Evolutionary conservation across 2,329 filamentous ascomycete species (phyloP).

Genomic region (Colletotrichum sp.): DNA sequence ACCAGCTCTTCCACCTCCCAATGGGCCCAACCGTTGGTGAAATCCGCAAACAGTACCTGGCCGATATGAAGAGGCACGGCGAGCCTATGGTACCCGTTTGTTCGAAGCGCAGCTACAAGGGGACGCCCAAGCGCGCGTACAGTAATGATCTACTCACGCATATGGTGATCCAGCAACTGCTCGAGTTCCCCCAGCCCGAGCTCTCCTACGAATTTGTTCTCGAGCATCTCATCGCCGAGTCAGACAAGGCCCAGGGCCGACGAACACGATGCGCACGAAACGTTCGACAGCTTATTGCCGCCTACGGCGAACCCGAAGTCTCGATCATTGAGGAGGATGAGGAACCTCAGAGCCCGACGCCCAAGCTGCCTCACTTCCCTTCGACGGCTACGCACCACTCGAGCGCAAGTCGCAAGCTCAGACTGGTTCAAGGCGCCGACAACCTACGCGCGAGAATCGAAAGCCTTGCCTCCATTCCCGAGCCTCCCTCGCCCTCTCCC

Average conservation of each 20-base stretch:
- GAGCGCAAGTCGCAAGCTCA: background rate
- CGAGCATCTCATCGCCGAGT: background rate
- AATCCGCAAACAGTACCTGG: background rate
- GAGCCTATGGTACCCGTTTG: background rate
- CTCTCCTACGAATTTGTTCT: conserved; percentile 15
- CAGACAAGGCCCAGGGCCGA: background rate
- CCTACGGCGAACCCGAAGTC: conserved; percentile 10
- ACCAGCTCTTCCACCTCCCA: background rate
- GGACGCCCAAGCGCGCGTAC: conserved; percentile 6
- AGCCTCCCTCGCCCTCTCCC: background rate
- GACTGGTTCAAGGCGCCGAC: background rate
- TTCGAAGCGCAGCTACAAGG: conserved; percentile 5
- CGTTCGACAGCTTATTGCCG: conserved; percentile 7
- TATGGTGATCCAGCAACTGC: conserved; percentile 4
- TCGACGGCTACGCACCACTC: conserved; percentile 19
- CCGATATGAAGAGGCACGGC: conserved; percentile 6
- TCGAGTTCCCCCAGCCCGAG: conserved; percentile 10
- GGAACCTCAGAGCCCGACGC: conserved; percentile 12
- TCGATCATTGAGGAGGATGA: conserved; percentile 15
- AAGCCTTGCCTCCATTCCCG: background rate
- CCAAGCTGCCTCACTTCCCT: conserved; percentile 9
- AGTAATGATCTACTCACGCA: conserved; percentile 11
- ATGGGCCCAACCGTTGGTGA: conserved; percentile 1
- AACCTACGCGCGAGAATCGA: background rate
- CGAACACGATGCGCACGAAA: background rate